phyloP scores from a whole-genome alignment of 331 rosid species.

The Cydonia oblonga region DNA sequence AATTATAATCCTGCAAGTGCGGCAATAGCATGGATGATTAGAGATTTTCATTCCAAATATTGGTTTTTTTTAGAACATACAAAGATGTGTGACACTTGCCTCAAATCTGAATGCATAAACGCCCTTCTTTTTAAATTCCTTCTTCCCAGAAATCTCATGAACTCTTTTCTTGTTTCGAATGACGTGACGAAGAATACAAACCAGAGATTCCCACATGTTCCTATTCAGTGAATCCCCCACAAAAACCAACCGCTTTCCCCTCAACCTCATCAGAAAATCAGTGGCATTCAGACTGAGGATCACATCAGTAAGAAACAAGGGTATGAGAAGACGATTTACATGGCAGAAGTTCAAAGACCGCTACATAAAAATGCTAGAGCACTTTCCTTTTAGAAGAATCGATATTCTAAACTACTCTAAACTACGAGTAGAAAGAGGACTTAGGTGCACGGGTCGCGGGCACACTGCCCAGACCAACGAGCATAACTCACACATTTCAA shows the following conservation, averaged over 20 bases:
- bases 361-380: neutral
- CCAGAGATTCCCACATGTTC: constrained; percentile 96
- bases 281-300: constrained; percentile 69
- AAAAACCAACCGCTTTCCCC: constrained; percentile 65
- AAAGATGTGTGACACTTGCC: constrained; percentile 38
- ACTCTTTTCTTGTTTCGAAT: constrained; percentile 46
- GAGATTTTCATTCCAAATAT: constrained; percentile 1
- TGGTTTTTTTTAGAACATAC: neutral
- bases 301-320: constrained; percentile 12
- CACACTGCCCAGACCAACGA: neutral
- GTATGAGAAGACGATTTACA: neutral
- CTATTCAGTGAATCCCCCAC: constrained; percentile 95
- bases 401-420: neutral
- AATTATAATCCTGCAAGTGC: constrained; percentile 66
- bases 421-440: neutral
- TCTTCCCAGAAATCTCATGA: constrained; percentile 72
- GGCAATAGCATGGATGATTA: constrained; percentile 7
- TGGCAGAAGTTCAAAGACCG: neutral
- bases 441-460: neutral
- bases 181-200: constrained; percentile 69
- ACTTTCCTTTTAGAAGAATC: neutral
- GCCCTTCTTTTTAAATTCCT: constrained; percentile 74
- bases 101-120: constrained; percentile 75
- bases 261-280: constrained; percentile 71
- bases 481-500: neutral